Evolutionary conservation across 805 yeast genomes (phyloP), one percentile per base, ranked within the genome.

Genomic region (Kluyveromyces wickerhamii): DNA sequence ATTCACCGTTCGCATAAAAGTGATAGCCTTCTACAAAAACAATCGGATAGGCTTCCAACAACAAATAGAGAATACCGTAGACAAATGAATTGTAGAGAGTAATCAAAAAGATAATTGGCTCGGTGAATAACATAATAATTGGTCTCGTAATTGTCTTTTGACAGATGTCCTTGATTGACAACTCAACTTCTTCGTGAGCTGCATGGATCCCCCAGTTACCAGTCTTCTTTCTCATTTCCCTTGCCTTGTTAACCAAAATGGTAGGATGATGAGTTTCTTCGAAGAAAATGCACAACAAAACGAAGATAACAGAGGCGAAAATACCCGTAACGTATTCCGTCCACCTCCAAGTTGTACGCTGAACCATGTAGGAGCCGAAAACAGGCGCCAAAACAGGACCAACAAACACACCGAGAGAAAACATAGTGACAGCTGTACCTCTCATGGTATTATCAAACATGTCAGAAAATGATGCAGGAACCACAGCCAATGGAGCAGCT

Each of bases 401-500:
- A 27, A 38, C 35, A 45, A 83, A 81, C 22, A 85, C 84, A 29
- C 79, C 74, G 63, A 82, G 68, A 1, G 85, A 67, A 48, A 86
- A 87, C 12, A 79, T 43, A 7, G 79, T 65, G 47, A 85, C 66
- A 20, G 95, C 94, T 33, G 68, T 71, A 47, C 96, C 96, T 60
- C 96, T 73, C 16, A 66, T 52, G 23, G 55, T 55, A 38, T 76
- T 74, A 44, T 71, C 72, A 52, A 76, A 85, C 68, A 85, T 68
- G 57, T 87, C 96, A 6, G 94, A 82, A 65, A 85, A 79, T 0
- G 80, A 71, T 32, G 95, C 95, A 18, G 95, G 94, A 7, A 78
- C 87, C 26, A 84, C 85, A 18, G 83, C 89, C 49, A 87, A 58
- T 1, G 94, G 86, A 26, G 92, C 86, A 14, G 94, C 85, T 44